Evolutionary conservation across 148 eudicot genomes (phyloP).

Genomic region (Camellia sinensis): DNA sequence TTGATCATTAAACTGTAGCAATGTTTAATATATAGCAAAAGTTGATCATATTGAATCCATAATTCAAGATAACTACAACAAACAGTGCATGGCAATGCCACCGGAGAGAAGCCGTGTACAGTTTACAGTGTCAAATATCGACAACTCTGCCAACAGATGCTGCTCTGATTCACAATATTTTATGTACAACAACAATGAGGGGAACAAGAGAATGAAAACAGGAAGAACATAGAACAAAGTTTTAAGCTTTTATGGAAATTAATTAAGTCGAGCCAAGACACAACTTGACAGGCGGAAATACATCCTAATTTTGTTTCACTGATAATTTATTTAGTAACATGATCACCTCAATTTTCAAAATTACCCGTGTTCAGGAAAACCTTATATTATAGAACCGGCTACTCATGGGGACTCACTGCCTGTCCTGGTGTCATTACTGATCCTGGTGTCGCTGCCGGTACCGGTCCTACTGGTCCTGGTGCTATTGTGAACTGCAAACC

Average conservation of each 20-base stretch:
- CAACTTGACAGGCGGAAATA: not conserved
- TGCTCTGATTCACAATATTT: not conserved
- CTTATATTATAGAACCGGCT: slow-evolving; percentile 29
- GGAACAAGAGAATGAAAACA: not conserved
- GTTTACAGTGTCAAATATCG: not conserved
- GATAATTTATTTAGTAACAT: not conserved
- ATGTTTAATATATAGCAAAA: not conserved
- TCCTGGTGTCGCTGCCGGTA: not conserved
- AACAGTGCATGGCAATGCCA: too few relatives aligned
- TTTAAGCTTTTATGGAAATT: not conserved
- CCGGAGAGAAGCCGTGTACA: too few relatives aligned
- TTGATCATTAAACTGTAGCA: too few relatives aligned
- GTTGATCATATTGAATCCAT: not conserved
- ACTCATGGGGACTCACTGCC: slow-evolving; percentile 28
- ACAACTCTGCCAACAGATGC: not conserved
- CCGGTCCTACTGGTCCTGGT: slow-evolving; percentile 29
- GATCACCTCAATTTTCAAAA: not conserved
- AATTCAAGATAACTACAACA: too few relatives aligned
- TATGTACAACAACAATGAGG: not conserved
- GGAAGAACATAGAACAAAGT: not conserved
- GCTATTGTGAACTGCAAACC: slow-evolving; percentile 65
- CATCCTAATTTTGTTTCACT: not conserved
- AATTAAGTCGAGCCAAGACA: slow-evolving; percentile 10
- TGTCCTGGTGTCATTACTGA: slow-evolving; percentile 24
- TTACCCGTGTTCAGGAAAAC: not conserved